Conservation (phyloP, 176 grass and related monocot genomes). For the Calamus simplicifolius region DNA sequence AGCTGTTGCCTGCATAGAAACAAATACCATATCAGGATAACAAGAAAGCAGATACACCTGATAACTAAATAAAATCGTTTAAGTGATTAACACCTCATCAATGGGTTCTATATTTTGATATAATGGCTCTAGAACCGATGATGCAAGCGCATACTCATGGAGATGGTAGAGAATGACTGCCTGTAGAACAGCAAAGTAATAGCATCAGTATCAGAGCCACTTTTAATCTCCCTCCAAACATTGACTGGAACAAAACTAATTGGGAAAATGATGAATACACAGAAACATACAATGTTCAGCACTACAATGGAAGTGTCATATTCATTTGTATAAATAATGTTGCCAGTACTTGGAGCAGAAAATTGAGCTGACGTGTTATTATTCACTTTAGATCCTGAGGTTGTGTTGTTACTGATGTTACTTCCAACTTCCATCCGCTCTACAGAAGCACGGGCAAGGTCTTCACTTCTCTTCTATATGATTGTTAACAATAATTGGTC, state of each 20-base stretch:
- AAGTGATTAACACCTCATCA: constrained; percentile 51
- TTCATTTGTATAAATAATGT: constrained; percentile 58
- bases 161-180: constrained; percentile 78
- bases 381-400: constrained; percentile 45
- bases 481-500: constrained; percentile 7
- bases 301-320: constrained; percentile 70
- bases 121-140: constrained; percentile 57
- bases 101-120: constrained; percentile 78
- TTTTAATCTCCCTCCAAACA: not conserved
- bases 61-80: not conserved
- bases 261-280: constrained; percentile 1
- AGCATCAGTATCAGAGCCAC: not conserved
- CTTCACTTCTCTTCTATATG: constrained; percentile 72
- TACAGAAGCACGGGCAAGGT: constrained; percentile 54
- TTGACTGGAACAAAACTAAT: constrained; percentile 8
- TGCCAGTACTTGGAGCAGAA: constrained; percentile 42
- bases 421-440: constrained; percentile 58
- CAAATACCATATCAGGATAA: not conserved
- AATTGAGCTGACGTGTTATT: constrained; percentile 27
- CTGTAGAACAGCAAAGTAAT: constrained; percentile 29
- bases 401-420: constrained; percentile 27
- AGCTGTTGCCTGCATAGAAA: constrained; percentile 57
- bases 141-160: constrained; percentile 58
- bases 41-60: not conserved
- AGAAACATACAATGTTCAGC: constrained; percentile 78